phyloP scores from a whole-genome alignment of 805 yeast species.

The Sugiyamaella chiloensis region DNA sequence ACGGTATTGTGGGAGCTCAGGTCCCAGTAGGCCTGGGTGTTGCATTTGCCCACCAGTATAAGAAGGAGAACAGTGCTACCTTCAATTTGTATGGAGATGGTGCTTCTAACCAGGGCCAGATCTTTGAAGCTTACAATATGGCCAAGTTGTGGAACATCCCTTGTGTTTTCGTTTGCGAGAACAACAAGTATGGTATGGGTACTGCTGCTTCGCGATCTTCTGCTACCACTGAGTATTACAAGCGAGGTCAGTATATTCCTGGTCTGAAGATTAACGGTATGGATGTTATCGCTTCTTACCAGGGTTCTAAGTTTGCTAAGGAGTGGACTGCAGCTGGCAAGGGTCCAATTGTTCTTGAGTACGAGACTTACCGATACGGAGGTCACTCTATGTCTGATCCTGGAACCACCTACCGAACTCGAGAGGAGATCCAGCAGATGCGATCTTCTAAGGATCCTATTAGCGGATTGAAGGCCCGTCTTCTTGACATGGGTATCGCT shows the following conservation, averaged over 20 bases:
- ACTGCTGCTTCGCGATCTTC: conserved; percentile 96
- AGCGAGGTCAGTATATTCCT: conserved; percentile 99
- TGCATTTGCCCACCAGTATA: conserved; percentile 98
- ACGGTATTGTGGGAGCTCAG: conserved; percentile 99
- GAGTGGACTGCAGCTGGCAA: conserved; percentile 92
- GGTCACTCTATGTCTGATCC: conserved; percentile 99
- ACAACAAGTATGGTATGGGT: conserved; percentile 99
- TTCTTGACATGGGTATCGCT: conserved; percentile 79
- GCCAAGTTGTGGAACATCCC: conserved; percentile 98
- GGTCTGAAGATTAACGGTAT: conserved; percentile 98
- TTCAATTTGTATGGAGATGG: conserved; percentile 97
- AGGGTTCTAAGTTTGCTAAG: conserved; percentile 94
- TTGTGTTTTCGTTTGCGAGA: conserved; percentile 92
- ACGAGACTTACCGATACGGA: conserved; percentile 98
- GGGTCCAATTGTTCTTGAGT: conserved; percentile 94
- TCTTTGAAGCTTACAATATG: conserved; percentile 96
- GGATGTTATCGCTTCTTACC: conserved; percentile 94
- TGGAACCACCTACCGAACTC: conserved; percentile 99
- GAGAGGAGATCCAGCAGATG: conserved; percentile 99
- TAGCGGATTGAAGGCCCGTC: conserved; percentile 86
- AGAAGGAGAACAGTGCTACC: conserved; percentile 61
- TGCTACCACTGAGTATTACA: conserved; percentile 93
- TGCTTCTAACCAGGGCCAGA: conserved; percentile 99
- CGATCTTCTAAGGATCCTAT: conserved; percentile 98
- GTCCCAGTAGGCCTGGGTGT: conserved; percentile 97